Conservation (phyloP, 805 yeast species). For the Cyberlindnera mississippiensis region DNA sequence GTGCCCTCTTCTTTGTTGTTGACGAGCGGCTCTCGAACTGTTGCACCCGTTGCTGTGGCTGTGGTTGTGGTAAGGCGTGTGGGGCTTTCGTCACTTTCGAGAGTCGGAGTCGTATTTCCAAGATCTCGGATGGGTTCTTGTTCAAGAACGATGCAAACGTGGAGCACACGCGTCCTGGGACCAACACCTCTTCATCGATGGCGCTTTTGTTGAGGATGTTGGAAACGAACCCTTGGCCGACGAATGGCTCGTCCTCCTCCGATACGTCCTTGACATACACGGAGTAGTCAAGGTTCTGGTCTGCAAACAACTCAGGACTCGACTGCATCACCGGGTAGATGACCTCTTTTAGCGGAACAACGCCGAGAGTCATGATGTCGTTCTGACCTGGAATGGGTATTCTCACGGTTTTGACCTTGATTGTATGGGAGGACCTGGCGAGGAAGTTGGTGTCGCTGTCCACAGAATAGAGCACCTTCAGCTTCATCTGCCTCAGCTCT, state of each 20-base stretch:
- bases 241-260: constrained; percentile 49
- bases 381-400: constrained; percentile 41
- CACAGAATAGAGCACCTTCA: constrained; percentile 39
- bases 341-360: constrained; percentile 41
- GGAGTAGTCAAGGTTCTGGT: constrained; percentile 42
- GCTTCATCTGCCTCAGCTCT: constrained; percentile 23
- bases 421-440: constrained; percentile 35
- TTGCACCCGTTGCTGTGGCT: constrained; percentile 1
- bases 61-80: constrained; percentile 1
- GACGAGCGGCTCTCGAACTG: constrained; percentile 10
- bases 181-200: constrained; percentile 34
- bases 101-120: constrained; percentile 53
- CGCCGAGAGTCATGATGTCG: constrained; percentile 40
- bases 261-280: constrained; percentile 44
- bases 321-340: constrained; percentile 42
- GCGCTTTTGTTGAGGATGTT: constrained; percentile 24
- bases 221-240: constrained; percentile 41
- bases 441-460: constrained; percentile 41
- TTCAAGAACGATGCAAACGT: constrained; percentile 45
- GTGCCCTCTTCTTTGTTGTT: constrained; percentile 12
- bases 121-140: constrained; percentile 42
- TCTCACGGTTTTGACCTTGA: constrained; percentile 39
- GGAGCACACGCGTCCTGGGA: constrained; percentile 54
- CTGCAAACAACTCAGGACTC: constrained; percentile 39
- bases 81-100: constrained; percentile 19